Conservation (phyloP, 2,329 filamentous ascomycete species). For the Aspergillus sp. region DNA sequence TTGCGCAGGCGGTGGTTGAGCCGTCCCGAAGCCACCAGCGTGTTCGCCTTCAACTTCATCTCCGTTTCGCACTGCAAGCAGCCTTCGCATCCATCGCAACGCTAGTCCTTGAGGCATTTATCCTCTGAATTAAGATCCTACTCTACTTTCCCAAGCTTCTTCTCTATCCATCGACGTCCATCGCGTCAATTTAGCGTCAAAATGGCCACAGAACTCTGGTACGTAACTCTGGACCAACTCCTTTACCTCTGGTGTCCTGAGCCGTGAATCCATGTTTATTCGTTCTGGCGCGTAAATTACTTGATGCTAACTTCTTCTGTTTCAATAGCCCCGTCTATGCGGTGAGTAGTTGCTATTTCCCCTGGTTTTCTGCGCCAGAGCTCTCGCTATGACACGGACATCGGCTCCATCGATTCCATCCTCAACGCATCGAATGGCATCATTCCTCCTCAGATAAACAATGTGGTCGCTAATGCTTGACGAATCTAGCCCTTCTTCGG, state of each 20-base stretch:
- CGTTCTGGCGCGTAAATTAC: not conserved
- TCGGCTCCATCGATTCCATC: not conserved
- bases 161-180: slow-evolving; percentile 8
- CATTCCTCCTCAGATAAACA: not conserved
- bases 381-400: slow-evolving; percentile 2
- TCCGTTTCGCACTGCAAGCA: slow-evolving; percentile 20
- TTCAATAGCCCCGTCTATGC: slow-evolving; percentile 84
- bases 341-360: slow-evolving; percentile 59
- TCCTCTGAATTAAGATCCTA: slow-evolving; percentile 12
- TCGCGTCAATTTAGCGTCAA: slow-evolving; percentile 33
- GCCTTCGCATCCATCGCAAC: slow-evolving; percentile 23
- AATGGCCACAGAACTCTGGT: slow-evolving; percentile 80
- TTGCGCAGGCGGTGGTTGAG: slow-evolving; percentile 15
- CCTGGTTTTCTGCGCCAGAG: not conserved
- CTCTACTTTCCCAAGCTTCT: slow-evolving; percentile 12
- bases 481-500: slow-evolving; percentile 74
- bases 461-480: slow-evolving; percentile 26
- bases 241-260: slow-evolving; percentile 22
- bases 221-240: slow-evolving; percentile 44
- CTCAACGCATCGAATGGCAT: not conserved
- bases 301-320: slow-evolving; percentile 18
- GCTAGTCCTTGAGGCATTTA: slow-evolving; percentile 17
- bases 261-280: slow-evolving; percentile 21
- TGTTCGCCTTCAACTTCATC: slow-evolving; percentile 29
- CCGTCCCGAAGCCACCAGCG: slow-evolving; percentile 25